Evolutionary conservation across 106 monocot genomes (phyloP).

Genomic region (Amphibolis antarctica): DNA sequence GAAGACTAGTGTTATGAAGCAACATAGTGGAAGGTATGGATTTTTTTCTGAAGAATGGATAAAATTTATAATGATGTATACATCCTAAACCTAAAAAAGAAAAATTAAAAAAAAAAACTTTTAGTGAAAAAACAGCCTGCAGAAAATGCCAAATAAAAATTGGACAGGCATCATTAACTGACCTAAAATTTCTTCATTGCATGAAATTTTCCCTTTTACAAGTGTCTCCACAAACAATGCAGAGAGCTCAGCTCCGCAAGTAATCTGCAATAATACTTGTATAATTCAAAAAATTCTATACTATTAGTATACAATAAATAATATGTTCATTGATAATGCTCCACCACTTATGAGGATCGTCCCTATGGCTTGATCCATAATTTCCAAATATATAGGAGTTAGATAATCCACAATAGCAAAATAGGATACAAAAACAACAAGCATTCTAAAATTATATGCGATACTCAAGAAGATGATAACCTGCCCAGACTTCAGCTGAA

Average conservation of each 20-base stretch:
- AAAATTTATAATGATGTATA: too few relatives aligned
- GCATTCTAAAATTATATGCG: not conserved
- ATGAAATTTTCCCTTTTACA: slow-evolving; percentile 57
- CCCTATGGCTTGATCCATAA: not conserved
- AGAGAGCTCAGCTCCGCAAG: slow-evolving; percentile 85
- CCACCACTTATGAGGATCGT: not conserved
- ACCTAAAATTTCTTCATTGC: slow-evolving; percentile 64
- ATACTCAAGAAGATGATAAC: slow-evolving; percentile 21
- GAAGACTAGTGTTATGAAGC: too few relatives aligned
- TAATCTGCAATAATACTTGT: slow-evolving; percentile 35
- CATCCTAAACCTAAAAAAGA: too few relatives aligned
- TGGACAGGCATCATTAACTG: slow-evolving; percentile 2
- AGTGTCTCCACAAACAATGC: slow-evolving; percentile 68
- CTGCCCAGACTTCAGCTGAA: slow-evolving; percentile 71
- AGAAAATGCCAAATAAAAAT: slow-evolving; percentile 8
- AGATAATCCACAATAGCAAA: not conserved
- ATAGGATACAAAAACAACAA: not conserved
- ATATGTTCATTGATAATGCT: too few relatives aligned
- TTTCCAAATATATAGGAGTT: not conserved
- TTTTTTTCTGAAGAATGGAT: too few relatives aligned
- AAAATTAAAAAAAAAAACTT: too few relatives aligned
- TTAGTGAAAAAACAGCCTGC: not conserved
- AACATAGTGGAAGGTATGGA: too few relatives aligned
- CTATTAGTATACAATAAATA: too few relatives aligned
- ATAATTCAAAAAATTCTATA: not conserved